A percentile compares a stretch with the other conserved stretches of the same genome.
Conservation (phyloP, 306 rosid genomes). For the Begonia fuchsioides region DNA sequence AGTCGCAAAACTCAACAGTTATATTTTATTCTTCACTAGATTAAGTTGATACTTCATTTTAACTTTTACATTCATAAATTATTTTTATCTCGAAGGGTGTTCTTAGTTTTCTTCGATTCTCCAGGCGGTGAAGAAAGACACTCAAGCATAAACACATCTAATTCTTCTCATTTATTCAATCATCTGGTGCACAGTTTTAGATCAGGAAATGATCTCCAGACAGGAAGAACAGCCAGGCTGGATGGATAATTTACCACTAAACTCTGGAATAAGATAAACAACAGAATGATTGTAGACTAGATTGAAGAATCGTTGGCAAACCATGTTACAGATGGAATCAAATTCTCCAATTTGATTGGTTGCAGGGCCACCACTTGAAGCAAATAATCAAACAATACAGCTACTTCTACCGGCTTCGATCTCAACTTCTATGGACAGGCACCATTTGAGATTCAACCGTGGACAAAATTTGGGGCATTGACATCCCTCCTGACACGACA, state of each 20-base stretch:
- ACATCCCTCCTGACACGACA: slow-evolving; percentile 93
- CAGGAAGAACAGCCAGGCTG: too few relatives aligned
- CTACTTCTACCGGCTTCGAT: slow-evolving; percentile 12
- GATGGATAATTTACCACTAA: too few relatives aligned
- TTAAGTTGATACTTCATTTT: slow-evolving; percentile 48
- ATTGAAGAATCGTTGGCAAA: neutral
- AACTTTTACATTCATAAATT: too few relatives aligned
- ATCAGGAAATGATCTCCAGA: too few relatives aligned
- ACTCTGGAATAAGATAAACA: too few relatives aligned
- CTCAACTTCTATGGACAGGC: slow-evolving; percentile 44
- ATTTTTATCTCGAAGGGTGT: too few relatives aligned
- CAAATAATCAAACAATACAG: slow-evolving; percentile 11
- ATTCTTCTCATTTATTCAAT: too few relatives aligned
- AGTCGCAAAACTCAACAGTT: too few relatives aligned
- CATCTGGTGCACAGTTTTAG: too few relatives aligned
- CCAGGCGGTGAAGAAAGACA: slow-evolving; percentile 32
- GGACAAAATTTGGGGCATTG: slow-evolving; percentile 76
- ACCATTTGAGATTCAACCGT: slow-evolving; percentile 31
- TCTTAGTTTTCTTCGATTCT: neutral
- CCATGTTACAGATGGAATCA: slow-evolving; percentile 27
- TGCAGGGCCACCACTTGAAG: slow-evolving; percentile 14
- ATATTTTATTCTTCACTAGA: slow-evolving; percentile 88
- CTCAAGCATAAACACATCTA: too few relatives aligned
- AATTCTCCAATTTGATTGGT: slow-evolving; percentile 12
- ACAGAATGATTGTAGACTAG: too few relatives aligned